Base-by-base conservation (phyloP, 148 eudicot genomes). In the Drosera capensis region DNA sequence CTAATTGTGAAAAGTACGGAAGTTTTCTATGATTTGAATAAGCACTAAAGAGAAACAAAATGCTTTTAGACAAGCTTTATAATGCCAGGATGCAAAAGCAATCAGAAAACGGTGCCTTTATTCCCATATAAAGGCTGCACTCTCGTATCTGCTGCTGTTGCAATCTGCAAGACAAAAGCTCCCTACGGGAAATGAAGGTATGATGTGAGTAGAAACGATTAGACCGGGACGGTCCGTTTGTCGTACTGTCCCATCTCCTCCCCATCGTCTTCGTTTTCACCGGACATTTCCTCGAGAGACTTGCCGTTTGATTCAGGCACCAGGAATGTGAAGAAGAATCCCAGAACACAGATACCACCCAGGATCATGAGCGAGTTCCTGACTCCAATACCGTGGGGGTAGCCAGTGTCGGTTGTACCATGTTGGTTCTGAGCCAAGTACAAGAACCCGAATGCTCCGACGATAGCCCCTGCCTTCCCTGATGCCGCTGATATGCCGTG, bases 381-480 rank as follows among this genome's bases (percentile, higher is more conserved):
- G 38, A 34, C 1, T 2, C 38, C 38, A 34, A 34, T 34, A 0
- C 38, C 38, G 13, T 13, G 11, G 2, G 38, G 13, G n/a, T 34
- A 34, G 3, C 38, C 38, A 11, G 38, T 15, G n/a, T 34, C 38
- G 5, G 13, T 11, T 11, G 11, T 15, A 11, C 9, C 13, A 4
- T 13, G 38, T 15, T 34, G 11, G 38, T 15, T 34, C 13, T 34
- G 38, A 34, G 38, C 38, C 38, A 34, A 11, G n/a, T 34, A 34
- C 38, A 34, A 34, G 38, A 34, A 34, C 38, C 38, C 38, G 13
- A 34, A 34, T 34, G 38, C 38, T 34, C 38, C 38, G n/a, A 34
- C 38, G 2, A 34, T 11, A 34, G 38, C 6, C n/a, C 38, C 38
- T 9, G 38, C 38, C 38, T 34, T 34, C 14, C 38, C 38, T 34